These are phyloP conservation scores for Carex cristatella DNA, from an alignment of 176 grass and related monocot species.

Conservation along the genomic window DNA sequence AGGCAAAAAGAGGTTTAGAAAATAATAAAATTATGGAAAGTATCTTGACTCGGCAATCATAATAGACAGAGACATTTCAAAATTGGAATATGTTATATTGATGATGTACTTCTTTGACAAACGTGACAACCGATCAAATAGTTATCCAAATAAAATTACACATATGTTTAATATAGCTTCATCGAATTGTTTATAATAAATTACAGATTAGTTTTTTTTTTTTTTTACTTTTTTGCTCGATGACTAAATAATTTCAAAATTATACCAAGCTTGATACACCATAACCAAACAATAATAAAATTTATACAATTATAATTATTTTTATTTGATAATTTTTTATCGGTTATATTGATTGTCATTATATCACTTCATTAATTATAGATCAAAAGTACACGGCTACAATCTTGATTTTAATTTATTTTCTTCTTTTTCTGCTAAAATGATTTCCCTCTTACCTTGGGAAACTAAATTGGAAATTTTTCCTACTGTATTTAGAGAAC, in stretches of 20 bases:
- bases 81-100: not conserved
- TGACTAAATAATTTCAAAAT: not conserved
- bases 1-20: not conserved
- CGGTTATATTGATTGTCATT: not conserved
- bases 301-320: not conserved
- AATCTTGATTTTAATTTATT: not conserved
- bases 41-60: not conserved
- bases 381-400: not conserved
- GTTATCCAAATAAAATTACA: not conserved
- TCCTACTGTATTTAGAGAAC: not conserved
- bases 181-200: not conserved
- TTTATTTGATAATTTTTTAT: not conserved
- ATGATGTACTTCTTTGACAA: not conserved
- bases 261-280: not conserved
- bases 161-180: not conserved
- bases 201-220: not conserved
- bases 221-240: not conserved
- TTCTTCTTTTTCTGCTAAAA: not conserved
- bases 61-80: not conserved
- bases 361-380: too few species aligned
- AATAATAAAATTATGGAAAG: not conserved
- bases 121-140: not conserved
- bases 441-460: not conserved
- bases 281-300: not conserved
- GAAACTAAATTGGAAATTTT: not conserved